Conservation (phyloP, 495 filamentous ascomycete genomes). For the Chaetomium fimeti region DNA sequence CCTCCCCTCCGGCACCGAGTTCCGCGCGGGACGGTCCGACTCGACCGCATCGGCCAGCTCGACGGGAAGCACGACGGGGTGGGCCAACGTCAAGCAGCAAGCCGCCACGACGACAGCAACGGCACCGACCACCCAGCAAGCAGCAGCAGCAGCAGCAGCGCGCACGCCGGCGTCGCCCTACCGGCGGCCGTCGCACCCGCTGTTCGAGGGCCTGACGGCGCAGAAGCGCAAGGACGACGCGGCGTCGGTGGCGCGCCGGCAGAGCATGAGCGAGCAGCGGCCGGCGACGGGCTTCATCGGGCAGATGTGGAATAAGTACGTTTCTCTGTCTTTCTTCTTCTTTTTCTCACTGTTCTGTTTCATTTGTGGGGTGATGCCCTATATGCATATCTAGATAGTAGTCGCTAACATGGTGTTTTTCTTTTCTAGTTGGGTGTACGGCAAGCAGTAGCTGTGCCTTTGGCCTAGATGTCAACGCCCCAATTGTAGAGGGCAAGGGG, state of each 20-base stretch:
- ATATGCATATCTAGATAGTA: too few relatives aligned
- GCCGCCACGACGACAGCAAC: background rate
- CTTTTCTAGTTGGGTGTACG: conserved; percentile 26
- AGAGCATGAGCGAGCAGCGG: conserved; percentile 48
- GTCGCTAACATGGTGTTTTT: background rate
- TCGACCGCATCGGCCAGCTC: conserved; percentile 33
- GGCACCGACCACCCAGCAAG: too few relatives aligned
- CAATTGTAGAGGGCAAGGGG: too few relatives aligned
- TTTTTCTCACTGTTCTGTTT: background rate
- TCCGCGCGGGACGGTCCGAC: conserved; percentile 33
- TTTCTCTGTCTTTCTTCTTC: background rate
- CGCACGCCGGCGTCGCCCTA: background rate
- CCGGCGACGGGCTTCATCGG: conserved; percentile 44
- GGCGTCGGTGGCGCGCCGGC: conserved; percentile 40
- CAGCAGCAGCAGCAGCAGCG: background rate
- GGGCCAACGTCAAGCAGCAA: background rate
- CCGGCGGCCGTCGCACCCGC: conserved; percentile 31
- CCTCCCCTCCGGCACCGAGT: conserved; percentile 18
- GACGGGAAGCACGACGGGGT: conserved; percentile 1
- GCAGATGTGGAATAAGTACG: conserved; percentile 50
- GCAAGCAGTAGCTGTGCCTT: conserved; percentile 9
- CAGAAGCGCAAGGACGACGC: conserved; percentile 47
- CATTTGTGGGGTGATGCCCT: background rate
- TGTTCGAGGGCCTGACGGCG: conserved; percentile 45
- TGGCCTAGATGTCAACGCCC: too few relatives aligned